phyloP scores from a whole-genome alignment of 192 early-diverging fungal species.

The Piromyces sp. region DNA sequence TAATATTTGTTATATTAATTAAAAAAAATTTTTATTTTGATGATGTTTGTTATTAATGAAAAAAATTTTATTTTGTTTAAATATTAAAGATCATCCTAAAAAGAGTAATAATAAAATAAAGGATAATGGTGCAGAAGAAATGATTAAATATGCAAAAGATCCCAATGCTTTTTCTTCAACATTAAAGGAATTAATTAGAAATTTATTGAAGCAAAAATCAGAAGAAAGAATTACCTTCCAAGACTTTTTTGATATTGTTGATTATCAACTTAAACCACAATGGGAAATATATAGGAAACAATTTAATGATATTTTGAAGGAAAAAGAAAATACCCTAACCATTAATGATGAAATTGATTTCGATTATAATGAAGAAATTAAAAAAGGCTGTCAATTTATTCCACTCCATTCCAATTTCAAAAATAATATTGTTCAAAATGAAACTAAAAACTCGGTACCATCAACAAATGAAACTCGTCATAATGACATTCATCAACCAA shows the following conservation, averaged over 20 bases:
- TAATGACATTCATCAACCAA: too few species aligned
- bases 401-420: not conserved
- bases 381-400: not conserved
- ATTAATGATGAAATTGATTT: not conserved
- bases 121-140: not conserved
- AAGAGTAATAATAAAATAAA: not conserved
- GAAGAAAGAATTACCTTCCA: conserved; percentile 80
- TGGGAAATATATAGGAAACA: not conserved
- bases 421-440: too few species aligned
- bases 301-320: not conserved
- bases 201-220: conserved; percentile 71
- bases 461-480: too few species aligned
- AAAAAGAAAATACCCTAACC: not conserved
- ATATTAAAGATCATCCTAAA: too few species aligned
- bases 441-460: too few species aligned
- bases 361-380: not conserved
- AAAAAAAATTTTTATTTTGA: too few species aligned
- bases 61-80: too few species aligned
- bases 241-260: conserved; percentile 57
- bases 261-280: not conserved
- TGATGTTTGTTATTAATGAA: too few species aligned
- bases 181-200: conserved; percentile 65
- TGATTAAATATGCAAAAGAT: not conserved
- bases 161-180: not conserved
- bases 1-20: too few species aligned